These are phyloP conservation scores for Discostella stelligera DNA, from an alignment of 352 stramenopile species.

Conservation along the genomic window DNA sequence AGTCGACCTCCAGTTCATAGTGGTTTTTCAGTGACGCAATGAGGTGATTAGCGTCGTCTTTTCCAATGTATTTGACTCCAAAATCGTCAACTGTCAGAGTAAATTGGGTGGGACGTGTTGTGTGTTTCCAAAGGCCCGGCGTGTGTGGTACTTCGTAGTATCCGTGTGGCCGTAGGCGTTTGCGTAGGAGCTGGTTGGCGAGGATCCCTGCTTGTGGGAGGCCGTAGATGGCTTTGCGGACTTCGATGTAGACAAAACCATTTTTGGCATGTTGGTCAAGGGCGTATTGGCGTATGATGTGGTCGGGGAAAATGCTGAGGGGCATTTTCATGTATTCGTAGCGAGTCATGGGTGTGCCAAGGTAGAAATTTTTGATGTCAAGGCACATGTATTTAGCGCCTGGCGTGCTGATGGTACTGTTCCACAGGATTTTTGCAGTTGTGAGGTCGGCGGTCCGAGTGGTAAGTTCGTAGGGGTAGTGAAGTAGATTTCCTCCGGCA, in stretches of 20 bases:
- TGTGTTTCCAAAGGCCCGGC: conserved; percentile 45
- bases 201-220: too few relatives aligned
- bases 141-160: conserved; percentile 34
- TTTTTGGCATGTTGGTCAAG: conserved; percentile 14
- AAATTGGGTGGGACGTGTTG: conserved; percentile 16
- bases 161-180: conserved; percentile 15
- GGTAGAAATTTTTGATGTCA: too few relatives aligned
- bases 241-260: too few relatives aligned
- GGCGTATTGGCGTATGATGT: conserved; percentile 48
- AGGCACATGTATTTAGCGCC: too few relatives aligned
- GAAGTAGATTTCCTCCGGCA: conserved; percentile 33
- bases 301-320: conserved; percentile 14
- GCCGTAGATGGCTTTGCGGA: conserved; percentile 19
- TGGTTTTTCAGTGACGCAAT: conserved; percentile 12
- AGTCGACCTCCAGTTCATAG: conserved; percentile 17
- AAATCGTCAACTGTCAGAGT: conserved; percentile 44
- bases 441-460: conserved; percentile 32
- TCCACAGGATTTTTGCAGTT: too few relatives aligned
- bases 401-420: too few relatives aligned
- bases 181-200: conserved; percentile 21
- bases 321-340: conserved; percentile 46
- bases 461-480: conserved; percentile 21
- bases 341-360: conserved; percentile 25
- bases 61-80: conserved; percentile 21
- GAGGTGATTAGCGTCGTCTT: conserved; percentile 17